Percentiles rank a stretch among this genome's conserved stretches.
These are phyloP conservation scores for Eucalyptus regnans DNA, from an alignment of 345 rosid species.

Conservation along the genomic window DNA sequence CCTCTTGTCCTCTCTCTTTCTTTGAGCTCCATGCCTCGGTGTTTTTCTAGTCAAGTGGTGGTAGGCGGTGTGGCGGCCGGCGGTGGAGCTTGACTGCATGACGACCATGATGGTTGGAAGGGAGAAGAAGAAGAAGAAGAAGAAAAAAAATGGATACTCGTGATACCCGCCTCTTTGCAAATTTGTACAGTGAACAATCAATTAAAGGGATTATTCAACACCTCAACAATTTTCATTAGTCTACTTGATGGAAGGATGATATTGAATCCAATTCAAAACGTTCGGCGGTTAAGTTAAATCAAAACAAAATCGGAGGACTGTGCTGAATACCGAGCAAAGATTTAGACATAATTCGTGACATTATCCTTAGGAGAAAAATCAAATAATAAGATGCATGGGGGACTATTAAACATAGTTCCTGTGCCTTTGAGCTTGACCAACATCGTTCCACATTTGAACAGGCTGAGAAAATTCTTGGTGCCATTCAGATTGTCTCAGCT, in stretches of 20 bases:
- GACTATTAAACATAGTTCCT: background rate
- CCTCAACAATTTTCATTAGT: background rate
- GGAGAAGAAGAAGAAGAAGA: background rate
- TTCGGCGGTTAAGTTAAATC: background rate
- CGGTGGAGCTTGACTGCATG: background rate
- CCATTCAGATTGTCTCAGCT: background rate
- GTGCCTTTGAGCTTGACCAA: background rate
- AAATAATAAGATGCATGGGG: background rate
- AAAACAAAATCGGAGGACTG: background rate
- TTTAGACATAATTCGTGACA: background rate
- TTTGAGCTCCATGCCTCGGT: background rate
- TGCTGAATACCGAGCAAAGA: background rate
- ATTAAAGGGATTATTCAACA: background rate
- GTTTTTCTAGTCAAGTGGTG: background rate
- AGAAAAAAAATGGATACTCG: background rate
- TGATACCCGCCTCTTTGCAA: background rate
- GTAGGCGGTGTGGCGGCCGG: fast-evolving
- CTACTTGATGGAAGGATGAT: background rate
- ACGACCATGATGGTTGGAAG: too few species aligned
- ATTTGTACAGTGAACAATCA: background rate
- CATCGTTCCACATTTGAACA: background rate
- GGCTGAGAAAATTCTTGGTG: background rate
- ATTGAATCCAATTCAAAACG: background rate
- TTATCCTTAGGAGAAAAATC: background rate
- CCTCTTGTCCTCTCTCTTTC: background rate